phyloP scores from a whole-genome alignment of 352 stramenopile genomes.

The Vaucheria bursata region DNA sequence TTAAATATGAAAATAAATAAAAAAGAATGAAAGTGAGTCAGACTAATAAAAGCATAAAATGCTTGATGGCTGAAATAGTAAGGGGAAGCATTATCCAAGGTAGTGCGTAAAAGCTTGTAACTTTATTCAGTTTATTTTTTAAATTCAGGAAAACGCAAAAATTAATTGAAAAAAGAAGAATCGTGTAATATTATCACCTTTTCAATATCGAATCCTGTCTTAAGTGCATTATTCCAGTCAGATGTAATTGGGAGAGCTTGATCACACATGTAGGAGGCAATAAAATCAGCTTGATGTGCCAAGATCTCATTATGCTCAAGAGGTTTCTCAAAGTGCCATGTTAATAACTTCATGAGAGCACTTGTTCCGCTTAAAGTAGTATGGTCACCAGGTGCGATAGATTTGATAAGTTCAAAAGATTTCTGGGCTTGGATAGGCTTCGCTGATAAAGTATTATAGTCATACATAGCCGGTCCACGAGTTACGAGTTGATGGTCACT shows the following conservation, averaged over 20 bases:
- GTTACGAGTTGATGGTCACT: constrained; percentile 21
- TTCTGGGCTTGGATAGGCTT: neutral
- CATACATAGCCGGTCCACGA: constrained; percentile 31
- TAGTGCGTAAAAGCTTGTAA: no score
- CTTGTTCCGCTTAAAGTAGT: constrained; percentile 38
- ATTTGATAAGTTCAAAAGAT: constrained; percentile 10
- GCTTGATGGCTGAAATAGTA: no score
- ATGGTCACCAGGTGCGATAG: constrained; percentile 26
- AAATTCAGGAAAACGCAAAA: no score
- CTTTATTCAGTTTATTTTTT: no score
- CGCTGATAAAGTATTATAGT: constrained; percentile 29
- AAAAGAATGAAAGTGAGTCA: no score
- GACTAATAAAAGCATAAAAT: no score
- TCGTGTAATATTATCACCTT: no score
- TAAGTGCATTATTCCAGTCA: constrained; percentile 51
- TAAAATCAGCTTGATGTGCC: constrained; percentile 40
- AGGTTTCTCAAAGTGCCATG: constrained; percentile 34
- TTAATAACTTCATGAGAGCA: constrained; percentile 44
- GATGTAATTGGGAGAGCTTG: constrained; percentile 23
- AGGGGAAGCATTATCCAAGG: no score
- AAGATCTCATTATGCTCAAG: constrained; percentile 20
- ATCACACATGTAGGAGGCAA: constrained; percentile 17
- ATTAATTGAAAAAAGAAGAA: no score
- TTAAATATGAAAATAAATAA: no score
- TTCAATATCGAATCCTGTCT: constrained; percentile 47